phyloP scores from a whole-genome alignment of 495 filamentous ascomycete species.

The Margaritispora aquatica region DNA sequence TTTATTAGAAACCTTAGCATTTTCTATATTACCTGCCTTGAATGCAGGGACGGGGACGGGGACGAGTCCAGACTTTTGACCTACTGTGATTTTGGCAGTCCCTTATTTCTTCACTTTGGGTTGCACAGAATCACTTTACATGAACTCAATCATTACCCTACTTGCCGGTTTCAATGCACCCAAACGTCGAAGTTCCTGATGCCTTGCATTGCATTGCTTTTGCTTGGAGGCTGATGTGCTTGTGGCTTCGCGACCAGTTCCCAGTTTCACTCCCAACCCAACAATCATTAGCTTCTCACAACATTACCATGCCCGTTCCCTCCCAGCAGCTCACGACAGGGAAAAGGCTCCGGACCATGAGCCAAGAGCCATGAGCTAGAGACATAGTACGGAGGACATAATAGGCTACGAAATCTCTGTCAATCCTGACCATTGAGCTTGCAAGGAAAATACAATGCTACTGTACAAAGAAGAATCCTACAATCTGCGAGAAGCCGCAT shows the following conservation, averaged over 20 bases:
- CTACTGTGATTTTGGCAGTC: too few species aligned
- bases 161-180: background rate
- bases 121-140: background rate
- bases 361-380: too few species aligned
- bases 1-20: too few species aligned
- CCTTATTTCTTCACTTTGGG: too few species aligned
- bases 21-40: too few species aligned
- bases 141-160: background rate
- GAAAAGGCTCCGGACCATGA: background rate
- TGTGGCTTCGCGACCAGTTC: background rate
- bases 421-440: background rate
- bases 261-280: background rate
- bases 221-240: too few species aligned
- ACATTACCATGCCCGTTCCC: conserved; percentile 4
- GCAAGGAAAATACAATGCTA: conserved; percentile 1
- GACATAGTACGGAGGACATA: too few species aligned
- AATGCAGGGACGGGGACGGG: too few species aligned
- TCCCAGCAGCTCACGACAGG: background rate
- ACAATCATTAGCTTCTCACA: background rate
- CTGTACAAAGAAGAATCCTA: too few species aligned
- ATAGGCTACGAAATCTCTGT: background rate
- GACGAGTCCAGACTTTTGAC: too few species aligned
- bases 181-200: background rate
- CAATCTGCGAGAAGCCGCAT: conserved; percentile 18
- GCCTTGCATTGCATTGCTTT: background rate